Percentiles rank a stretch among this genome's conserved stretches.
Conservation (phyloP, 176 grass and related monocot genomes). For the Phragmites australis region DNA sequence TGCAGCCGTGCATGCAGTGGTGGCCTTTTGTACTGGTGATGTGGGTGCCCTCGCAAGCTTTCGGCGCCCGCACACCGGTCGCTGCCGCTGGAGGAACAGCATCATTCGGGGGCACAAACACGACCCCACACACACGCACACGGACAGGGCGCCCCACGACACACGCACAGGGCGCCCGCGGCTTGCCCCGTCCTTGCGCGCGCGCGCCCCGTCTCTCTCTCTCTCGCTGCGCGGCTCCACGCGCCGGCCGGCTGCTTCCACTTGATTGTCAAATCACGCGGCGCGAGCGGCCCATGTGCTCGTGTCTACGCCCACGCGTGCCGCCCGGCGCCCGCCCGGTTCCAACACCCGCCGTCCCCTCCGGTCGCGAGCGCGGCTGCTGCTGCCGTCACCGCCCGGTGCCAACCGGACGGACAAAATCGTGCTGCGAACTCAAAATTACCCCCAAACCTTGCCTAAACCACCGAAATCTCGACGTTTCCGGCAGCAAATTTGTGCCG, state of each 20-base stretch:
- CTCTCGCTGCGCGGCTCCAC: background rate
- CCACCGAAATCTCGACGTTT: too few relatives aligned
- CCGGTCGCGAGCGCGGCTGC: background rate
- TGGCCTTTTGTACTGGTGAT: too few relatives aligned
- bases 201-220: background rate
- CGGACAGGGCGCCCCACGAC: background rate
- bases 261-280: constrained; percentile 30
- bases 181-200: background rate
- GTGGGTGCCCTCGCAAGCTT: constrained; percentile 41
- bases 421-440: too few relatives aligned
- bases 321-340: constrained; percentile 16
- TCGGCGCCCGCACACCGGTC: constrained; percentile 29
- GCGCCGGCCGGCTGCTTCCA: background rate
- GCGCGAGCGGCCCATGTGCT: background rate
- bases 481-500: too few relatives aligned
- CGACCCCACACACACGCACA: background rate
- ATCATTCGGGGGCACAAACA: constrained; percentile 9
- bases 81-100: background rate
- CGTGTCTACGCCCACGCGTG: background rate
- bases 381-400: too few relatives aligned
- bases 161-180: background rate
- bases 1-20: too few relatives aligned
- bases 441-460: too few relatives aligned
- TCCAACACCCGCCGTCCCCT: background rate
- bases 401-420: too few relatives aligned